Base-by-base conservation (phyloP, 495 filamentous ascomycete species). In the Amphirosellinia nigrospora region DNA sequence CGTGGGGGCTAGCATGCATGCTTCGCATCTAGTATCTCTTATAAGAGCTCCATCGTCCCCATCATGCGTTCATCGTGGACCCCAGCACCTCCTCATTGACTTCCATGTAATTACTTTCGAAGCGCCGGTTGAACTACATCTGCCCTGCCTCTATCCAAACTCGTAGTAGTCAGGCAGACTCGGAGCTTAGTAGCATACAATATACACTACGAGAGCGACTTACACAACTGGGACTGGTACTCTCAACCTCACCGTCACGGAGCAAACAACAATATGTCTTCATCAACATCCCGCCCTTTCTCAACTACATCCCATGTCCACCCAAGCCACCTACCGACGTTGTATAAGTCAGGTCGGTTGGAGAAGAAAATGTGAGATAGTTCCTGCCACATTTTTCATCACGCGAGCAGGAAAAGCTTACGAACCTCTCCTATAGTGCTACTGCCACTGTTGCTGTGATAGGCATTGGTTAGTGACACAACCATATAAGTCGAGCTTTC, bases 271-370 rank as follows among this genome's bases (percentile, higher is more conserved):
- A 80, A 65, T 55, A 81, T 80, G 79, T 65, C 76, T 52, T 64
- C 68, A 50, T 56, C 75, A 73, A 32, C 66, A 52, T 59, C 72
- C 15, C 78, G 77, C 28, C 74, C 79, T 32, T 74, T 84, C 71
- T 79, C 80, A 21, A 80, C 82, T 59, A 76, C 78, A 0, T 78
- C 82, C 30, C 80, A 81, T 32, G 82, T 84, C 1, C 74, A 84
- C 72, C 82, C 82, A 1, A 73, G 73, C 64, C 79, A 80, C 72
- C 81, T 84, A 36, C 82, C 81, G 55, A 76, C 77, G 58, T 68
- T 84, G 30, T 72, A 79, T 74, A 80, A 75, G 53, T 73, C 67
- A 26, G 60, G 70, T 2, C 59, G 77, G 19, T 73, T 78, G 63
- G 72, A 77, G 69, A 77, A 78, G 61, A 79, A 78, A 78, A 75